phyloP scores from a whole-genome alignment of 2,329 filamentous ascomycete species.

The Sphaerulina musiva region DNA sequence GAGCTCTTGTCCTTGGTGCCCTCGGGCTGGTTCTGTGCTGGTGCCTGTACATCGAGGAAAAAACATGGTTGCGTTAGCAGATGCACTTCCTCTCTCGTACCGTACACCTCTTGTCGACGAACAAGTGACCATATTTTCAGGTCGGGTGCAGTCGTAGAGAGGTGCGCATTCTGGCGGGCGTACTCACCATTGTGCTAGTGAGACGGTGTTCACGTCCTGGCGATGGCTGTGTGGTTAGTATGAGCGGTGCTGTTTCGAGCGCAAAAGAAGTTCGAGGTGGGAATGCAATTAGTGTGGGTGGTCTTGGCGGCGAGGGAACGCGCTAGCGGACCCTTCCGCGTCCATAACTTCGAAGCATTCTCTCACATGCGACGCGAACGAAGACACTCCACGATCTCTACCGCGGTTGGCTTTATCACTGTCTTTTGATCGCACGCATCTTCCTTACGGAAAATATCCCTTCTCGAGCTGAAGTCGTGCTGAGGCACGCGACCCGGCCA shows the following conservation, averaged over 20 bases:
- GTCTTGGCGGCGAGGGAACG: too few species aligned
- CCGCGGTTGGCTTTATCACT: constrained; percentile 1
- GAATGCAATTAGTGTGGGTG: neutral
- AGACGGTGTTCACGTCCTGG: constrained; percentile 27
- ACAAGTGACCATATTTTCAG: constrained; percentile 6
- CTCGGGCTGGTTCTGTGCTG: constrained; percentile 21
- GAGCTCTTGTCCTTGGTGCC: constrained; percentile 61
- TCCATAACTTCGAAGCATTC: too few species aligned
- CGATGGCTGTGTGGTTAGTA: constrained; percentile 14
- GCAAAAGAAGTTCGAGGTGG: constrained; percentile 1
- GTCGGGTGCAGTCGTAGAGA: constrained; percentile 13
- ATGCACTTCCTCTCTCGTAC: constrained; percentile 11
- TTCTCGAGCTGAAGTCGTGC: constrained; percentile 34
- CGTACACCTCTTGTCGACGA: constrained; percentile 13
- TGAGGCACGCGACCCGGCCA: constrained; percentile 33
- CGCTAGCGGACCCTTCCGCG: too few species aligned
- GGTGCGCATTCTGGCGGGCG: constrained; percentile 4
- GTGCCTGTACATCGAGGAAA: constrained; percentile 19
- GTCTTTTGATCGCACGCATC: neutral
- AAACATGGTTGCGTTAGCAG: constrained; percentile 12
- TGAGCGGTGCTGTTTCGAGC: constrained; percentile 1
- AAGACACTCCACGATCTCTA: neutral
- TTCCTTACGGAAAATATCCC: neutral
- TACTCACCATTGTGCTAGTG: constrained; percentile 47
- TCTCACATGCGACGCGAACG: too few species aligned